Base-by-base conservation (phyloP, 805 yeast species). In the Kodamaea fukazawae region DNA sequence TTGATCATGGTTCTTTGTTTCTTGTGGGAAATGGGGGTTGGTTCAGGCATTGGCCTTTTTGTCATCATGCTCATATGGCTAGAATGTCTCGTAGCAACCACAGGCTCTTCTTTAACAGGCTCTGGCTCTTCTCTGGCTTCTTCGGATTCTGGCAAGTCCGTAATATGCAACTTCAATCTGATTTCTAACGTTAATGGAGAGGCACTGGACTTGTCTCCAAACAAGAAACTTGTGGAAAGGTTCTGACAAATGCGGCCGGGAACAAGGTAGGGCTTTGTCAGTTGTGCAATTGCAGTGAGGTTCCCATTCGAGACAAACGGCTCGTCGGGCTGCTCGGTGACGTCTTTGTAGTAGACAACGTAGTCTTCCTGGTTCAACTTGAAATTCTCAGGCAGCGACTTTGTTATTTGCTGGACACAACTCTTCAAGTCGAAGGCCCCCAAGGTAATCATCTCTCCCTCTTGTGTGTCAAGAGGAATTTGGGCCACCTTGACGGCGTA, bases 161-260 rank as follows among this genome's bases (percentile, higher is more conserved):
- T 61, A 18, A 64, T 61, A 45, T 72, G 70, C 36, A 80, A 66
- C 47, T 75, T 73, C 38, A 80, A 58, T 45, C 78, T 66, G 28
- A 80, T 70, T 56, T 80, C 86, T 36, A 80, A 57, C 2, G 84
- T 80, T 43, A 77, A 73, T 1, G 71, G 58, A 9, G 74, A 59
- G 6, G 49, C 29, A 48, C 57, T 51, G 42, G 61, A 57, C 47
- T 53, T 65, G 58, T 61, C 70, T 15, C 62, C 62, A 38, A 57
- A 57, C 38, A 57, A 45, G 35, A 52, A 63, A 50, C 76, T 57
- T 34, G 75, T 72, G 20, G 78, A 68, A 38, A 80, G 66, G 51
- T 74, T 79, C 40, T 76, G 77, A 48, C 83, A 78, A 26, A 80
- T 79, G 40, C 83, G 70, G 9, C 83, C 76, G 4, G 81, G 68